Percentiles rank a stretch among this genome's conserved stretches.
phyloP scores from a whole-genome alignment of 2,329 filamentous ascomycete species.

The Monilinia fructigena region DNA sequence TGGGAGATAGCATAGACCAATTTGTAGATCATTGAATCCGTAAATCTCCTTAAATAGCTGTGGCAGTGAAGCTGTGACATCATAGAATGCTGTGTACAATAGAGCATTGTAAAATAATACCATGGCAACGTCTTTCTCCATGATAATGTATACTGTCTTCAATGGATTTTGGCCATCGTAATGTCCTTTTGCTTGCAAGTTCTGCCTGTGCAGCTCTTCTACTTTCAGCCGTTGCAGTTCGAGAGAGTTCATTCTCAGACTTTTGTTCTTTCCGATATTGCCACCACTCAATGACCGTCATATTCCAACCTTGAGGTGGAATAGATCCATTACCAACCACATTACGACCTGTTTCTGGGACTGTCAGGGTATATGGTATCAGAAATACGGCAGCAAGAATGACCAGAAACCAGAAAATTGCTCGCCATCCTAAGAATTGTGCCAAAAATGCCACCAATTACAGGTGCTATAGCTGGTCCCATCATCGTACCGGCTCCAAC shows the following conservation, averaged over 20 bases:
- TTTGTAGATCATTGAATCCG: constrained; percentile 39
- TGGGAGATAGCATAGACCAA: constrained; percentile 43
- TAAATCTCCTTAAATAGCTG: constrained; percentile 44
- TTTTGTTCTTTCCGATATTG: constrained; percentile 33
- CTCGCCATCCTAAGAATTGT: constrained; percentile 50
- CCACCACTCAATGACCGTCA: constrained; percentile 52
- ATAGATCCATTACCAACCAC: constrained; percentile 48
- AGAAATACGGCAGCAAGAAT: constrained; percentile 45
- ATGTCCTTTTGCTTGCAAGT: constrained; percentile 43
- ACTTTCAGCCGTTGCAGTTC: constrained; percentile 40
- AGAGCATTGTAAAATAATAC: constrained; percentile 53
- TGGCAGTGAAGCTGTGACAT: constrained; percentile 52
- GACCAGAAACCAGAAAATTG: constrained; percentile 54
- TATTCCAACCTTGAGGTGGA: constrained; percentile 57
- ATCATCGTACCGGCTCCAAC: constrained; percentile 56
- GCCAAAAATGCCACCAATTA: constrained; percentile 50
- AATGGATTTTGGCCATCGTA: constrained; percentile 59
- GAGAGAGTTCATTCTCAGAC: constrained; percentile 32
- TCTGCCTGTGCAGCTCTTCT: constrained; percentile 40
- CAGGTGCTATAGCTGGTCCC: constrained; percentile 49
- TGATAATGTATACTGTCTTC: constrained; percentile 52
- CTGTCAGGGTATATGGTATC: constrained; percentile 41
- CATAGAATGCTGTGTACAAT: constrained; percentile 57
- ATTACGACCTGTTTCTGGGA: constrained; percentile 40
- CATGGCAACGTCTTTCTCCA: constrained; percentile 57